Conservation (phyloP, 2,329 filamentous ascomycete genomes). For the Colletotrichum navitas region DNA sequence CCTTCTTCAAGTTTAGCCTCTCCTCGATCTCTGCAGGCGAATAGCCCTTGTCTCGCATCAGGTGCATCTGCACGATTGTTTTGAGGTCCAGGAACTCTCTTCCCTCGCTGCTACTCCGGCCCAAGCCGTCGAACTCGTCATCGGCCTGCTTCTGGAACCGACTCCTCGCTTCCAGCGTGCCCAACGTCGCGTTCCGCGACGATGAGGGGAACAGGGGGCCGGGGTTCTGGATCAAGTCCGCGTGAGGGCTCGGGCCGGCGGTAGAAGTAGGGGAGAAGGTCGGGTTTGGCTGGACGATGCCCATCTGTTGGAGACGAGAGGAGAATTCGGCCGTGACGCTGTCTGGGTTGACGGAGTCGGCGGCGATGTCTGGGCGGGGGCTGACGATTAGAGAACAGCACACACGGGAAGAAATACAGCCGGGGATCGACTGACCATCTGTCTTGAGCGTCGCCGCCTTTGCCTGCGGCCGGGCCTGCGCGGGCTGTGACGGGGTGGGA, state of each 20-base stretch:
- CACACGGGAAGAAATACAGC: background rate
- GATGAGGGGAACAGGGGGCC: conserved; percentile 50
- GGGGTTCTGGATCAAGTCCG: conserved; percentile 27
- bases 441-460: conserved; percentile 48
- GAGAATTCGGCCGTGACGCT: conserved; percentile 60
- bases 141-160: conserved; percentile 58
- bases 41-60: conserved; percentile 57
- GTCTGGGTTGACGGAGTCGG: conserved; percentile 59
- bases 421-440: conserved; percentile 47
- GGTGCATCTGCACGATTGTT: conserved; percentile 61
- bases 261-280: conserved; percentile 66
- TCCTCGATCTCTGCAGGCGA: conserved; percentile 59
- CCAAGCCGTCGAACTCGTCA: conserved; percentile 58
- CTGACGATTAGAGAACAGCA: background rate
- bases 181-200: conserved; percentile 60
- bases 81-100: conserved; percentile 62
- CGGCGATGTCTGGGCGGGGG: conserved; percentile 52
- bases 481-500: conserved; percentile 42
- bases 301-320: conserved; percentile 65
- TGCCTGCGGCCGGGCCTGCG: conserved; percentile 34
- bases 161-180: conserved; percentile 63
- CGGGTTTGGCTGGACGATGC: conserved; percentile 66
- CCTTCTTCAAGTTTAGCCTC: conserved; percentile 58
- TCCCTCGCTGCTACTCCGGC: conserved; percentile 50
- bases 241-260: conserved; percentile 46